Conservation (phyloP, 306 rosid genomes). For the Sphenostylis stenocarpa region DNA sequence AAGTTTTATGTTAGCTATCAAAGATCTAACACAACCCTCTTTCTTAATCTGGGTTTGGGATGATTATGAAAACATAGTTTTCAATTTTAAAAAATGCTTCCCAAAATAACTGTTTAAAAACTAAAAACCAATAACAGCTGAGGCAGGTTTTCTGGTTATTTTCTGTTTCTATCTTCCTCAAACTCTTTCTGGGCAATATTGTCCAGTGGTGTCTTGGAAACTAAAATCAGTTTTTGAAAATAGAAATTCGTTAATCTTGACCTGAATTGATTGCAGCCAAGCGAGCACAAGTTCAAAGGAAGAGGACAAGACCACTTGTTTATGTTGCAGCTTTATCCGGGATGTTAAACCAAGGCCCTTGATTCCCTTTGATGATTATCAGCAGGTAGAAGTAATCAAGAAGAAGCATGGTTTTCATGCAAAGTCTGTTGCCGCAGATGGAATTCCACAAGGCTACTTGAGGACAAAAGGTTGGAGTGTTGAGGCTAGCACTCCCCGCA, state of each 20-base stretch:
- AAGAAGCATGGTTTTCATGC: constrained; percentile 29
- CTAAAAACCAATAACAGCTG: no score
- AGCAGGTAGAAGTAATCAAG: constrained; percentile 39
- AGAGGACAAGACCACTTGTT: constrained; percentile 37
- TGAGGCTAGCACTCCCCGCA: neutral
- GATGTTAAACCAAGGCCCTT: constrained; percentile 35
- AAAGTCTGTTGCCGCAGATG: constrained; percentile 39
- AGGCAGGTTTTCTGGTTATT: no score
- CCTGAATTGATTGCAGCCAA: constrained; percentile 30
- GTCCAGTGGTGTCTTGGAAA: no score
- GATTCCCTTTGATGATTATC: constrained; percentile 32
- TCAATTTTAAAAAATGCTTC: no score
- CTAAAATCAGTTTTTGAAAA: no score
- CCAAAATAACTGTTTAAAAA: no score
- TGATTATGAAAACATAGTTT: no score
- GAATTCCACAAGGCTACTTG: constrained; percentile 41
- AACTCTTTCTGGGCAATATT: no score
- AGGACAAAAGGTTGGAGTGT: constrained; percentile 39
- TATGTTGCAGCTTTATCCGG: neutral
- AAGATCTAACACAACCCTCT: no score
- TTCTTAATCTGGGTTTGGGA: no score
- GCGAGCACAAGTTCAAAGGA: constrained; percentile 47
- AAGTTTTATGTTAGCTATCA: no score
- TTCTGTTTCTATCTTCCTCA: no score
- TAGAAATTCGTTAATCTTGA: neutral